phyloP scores from a whole-genome alignment of 148 eudicot genomes.

The Vaccinium corymbosum region DNA sequence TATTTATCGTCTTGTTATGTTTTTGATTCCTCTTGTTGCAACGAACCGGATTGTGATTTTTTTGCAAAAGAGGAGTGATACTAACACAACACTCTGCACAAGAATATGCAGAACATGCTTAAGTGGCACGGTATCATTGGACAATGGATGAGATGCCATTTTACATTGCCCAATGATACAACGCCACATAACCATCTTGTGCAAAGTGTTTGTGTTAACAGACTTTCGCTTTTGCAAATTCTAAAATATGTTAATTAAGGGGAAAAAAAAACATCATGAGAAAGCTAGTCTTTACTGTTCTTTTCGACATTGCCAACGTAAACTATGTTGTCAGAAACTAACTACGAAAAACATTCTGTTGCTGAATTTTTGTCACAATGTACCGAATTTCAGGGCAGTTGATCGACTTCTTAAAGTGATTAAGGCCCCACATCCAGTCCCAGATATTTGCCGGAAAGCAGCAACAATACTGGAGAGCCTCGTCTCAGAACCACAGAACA shows the following conservation, averaged over 20 bases:
- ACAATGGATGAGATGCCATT: too few species aligned
- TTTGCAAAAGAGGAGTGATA: too few species aligned
- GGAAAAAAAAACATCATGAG: not conserved
- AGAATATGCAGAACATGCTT: too few species aligned
- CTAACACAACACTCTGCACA: too few species aligned
- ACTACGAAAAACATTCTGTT: not conserved
- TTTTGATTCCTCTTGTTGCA: not conserved
- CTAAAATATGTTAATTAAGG: not conserved
- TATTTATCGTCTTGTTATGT: too few species aligned
- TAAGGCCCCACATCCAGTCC: constrained; percentile 81
- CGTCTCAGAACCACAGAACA: constrained; percentile 89
- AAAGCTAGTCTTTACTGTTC: not conserved
- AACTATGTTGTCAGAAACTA: not conserved
- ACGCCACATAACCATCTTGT: too few species aligned
- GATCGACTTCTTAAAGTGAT: constrained; percentile 79
- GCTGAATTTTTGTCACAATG: not conserved
- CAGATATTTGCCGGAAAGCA: constrained; percentile 87
- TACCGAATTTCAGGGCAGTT: constrained; percentile 61
- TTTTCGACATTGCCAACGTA: not conserved
- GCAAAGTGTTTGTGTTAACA: too few species aligned
- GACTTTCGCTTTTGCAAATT: not conserved
- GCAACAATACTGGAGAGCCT: constrained; percentile 76
- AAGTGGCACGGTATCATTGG: too few species aligned
- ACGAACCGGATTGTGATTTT: not conserved
- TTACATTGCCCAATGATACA: too few species aligned